Evolutionary conservation across 1,139 yeast species (phyloP).

Genomic region (Arxiozyma slooffiae): DNA sequence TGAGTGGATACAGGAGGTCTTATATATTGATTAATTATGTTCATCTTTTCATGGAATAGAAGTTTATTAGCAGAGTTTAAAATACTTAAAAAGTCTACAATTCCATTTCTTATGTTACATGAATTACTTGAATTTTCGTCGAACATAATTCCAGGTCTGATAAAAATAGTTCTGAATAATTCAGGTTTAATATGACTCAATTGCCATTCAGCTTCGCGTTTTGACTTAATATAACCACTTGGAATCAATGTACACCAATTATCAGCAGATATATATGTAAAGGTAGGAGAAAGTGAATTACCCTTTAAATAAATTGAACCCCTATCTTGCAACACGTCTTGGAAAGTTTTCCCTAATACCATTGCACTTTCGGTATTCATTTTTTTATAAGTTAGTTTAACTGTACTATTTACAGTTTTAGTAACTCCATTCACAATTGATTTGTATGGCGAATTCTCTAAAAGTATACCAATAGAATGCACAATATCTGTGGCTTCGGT

Average conservation of each 20-base stretch:
- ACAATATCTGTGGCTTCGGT: conserved; percentile 54
- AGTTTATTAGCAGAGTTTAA: conserved; percentile 39
- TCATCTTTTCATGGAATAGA: conserved; percentile 21
- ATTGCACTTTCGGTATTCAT: conserved; percentile 66
- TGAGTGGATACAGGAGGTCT: conserved; percentile 64
- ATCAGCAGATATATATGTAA: conserved; percentile 78
- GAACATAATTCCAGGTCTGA: conserved; percentile 80
- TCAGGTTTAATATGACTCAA: conserved; percentile 30
- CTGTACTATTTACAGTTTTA: conserved; percentile 18
- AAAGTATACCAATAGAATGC: conserved; percentile 69
- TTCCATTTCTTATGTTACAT: conserved; percentile 27
- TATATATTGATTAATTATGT: conserved; percentile 36
- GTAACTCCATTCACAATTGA: conserved; percentile 15
- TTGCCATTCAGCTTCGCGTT: conserved; percentile 65
- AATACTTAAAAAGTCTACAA: conserved; percentile 31
- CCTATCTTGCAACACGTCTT: conserved; percentile 11
- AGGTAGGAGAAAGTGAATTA: conserved; percentile 34
- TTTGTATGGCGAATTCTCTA: conserved; percentile 63
- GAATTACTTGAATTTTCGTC: conserved; percentile 35
- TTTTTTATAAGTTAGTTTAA: conserved; percentile 45
- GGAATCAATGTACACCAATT: conserved; percentile 60
- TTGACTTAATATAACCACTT: conserved; percentile 58
- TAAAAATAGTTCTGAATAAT: conserved; percentile 46
- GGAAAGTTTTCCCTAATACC: conserved; percentile 48
- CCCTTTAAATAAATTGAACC: neutral